Percentiles rank a stretch among this genome's conserved stretches.
phyloP scores from a whole-genome alignment of 1,284 basidiomycete species.

The Porogramme epimiltina region DNA sequence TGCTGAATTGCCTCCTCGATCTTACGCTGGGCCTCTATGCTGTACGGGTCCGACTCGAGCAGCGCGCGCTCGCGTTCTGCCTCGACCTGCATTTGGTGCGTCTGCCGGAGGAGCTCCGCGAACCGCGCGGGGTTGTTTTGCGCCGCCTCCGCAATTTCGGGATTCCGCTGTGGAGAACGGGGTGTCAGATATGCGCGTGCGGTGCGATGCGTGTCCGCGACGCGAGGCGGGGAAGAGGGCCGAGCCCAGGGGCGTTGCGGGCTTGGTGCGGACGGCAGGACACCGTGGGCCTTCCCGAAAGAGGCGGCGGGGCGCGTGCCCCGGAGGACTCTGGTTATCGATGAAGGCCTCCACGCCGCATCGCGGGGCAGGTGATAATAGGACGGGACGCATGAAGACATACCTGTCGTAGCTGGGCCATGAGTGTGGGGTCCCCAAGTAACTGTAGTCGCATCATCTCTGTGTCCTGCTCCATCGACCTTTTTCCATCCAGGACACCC shows the following conservation, averaged over 20 bases:
- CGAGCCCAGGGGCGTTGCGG: no score
- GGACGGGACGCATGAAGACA: slow-evolving; percentile 17
- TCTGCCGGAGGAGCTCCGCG: slow-evolving; percentile 69
- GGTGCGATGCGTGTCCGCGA: no score
- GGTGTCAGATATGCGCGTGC: not conserved
- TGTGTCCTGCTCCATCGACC: slow-evolving; percentile 72
- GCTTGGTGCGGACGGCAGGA: no score
- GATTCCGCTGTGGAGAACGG: slow-evolving; percentile 56
- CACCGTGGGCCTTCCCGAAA: no score
- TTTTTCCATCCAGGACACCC: slow-evolving; percentile 27
- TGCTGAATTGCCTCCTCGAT: slow-evolving; percentile 95
- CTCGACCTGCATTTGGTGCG: slow-evolving; percentile 56
- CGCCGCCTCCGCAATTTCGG: slow-evolving; percentile 79
- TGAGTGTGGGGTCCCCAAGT: slow-evolving; percentile 79
- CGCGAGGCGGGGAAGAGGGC: no score
- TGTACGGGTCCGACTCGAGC: slow-evolving; percentile 86
- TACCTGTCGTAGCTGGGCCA: slow-evolving; percentile 76
- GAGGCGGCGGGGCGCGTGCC: no score
- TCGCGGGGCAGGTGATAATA: no score
- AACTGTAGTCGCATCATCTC: slow-evolving; percentile 91
- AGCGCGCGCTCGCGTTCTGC: slow-evolving; percentile 66
- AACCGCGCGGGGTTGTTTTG: slow-evolving; percentile 71
- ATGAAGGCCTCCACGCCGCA: no score
- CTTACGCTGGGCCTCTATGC: slow-evolving; percentile 88
- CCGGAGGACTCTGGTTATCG: no score